Evolutionary conservation across 164 flowering plant species (phyloP), one percentile per base, ranked within the genome.

Genomic region (Vitis riparia): DNA sequence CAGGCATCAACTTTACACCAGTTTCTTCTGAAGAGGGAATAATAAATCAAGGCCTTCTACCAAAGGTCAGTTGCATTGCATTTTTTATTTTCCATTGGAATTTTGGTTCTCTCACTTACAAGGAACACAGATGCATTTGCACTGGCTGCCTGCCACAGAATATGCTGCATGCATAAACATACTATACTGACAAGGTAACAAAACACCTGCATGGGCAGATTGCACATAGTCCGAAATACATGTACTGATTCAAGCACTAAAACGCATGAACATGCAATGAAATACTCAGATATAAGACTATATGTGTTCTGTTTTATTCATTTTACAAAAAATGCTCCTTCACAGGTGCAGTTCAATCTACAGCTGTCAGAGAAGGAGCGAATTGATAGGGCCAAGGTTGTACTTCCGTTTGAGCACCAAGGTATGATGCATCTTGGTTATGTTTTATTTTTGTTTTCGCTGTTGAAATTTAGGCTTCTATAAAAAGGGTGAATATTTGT

Each of bases 401-500:
- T 93, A 11, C 98, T 95, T 77, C 99, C 99, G n/a, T 95, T 93
- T 85, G 98, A 95, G 74, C 99, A 95, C 77, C 98, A 95, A 85
- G 98, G 98, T 90, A 78, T 16, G 61, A 37, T 37, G 1, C 16
- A 51, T 10, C 23, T 62, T 52, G 30, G 37, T 55, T 62, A 51
- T 19, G 50, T 47, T 15, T 37, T 17, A 63, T 2, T 15, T 49
- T 15, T 37, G 44, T 3, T 37, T 37, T 37, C 0, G 44, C 7
- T 0, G 44, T 37, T 37, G 44, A 37, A 37, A 37, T 37, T 37
- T 37, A 2, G 44, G 44, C 44, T 37, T 37, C 44, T 3, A 6
- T 37, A 37, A 37, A 37, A 37, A 6, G 44, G 7, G 44, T 37
- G 7, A 3, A 37, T 37, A 0, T 37, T 5, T 37, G 5, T 37